phyloP scores from a whole-genome alignment of 2,329 filamentous ascomycete species.

The Blastomyces emzantsi region DNA sequence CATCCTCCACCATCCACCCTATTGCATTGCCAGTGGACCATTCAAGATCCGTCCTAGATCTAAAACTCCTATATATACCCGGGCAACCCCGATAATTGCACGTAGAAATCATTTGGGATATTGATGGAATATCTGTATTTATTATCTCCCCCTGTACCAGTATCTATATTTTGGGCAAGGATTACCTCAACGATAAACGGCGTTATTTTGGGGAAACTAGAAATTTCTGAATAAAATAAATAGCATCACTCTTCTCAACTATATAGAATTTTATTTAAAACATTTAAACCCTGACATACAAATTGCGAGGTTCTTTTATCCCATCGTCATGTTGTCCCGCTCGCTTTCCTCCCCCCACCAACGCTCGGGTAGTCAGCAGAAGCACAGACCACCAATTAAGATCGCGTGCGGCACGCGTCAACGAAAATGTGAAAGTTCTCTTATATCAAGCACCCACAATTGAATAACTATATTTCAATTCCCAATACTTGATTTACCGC shows the following conservation, averaged over 20 bases:
- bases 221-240: conserved; percentile 13
- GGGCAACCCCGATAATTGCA: neutral
- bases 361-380: conserved; percentile 5
- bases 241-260: conserved; percentile 5
- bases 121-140: neutral
- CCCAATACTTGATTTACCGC: neutral
- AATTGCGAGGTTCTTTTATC: neutral
- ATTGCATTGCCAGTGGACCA: neutral
- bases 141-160: neutral
- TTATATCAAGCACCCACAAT: neutral
- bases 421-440: neutral
- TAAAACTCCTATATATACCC: neutral
- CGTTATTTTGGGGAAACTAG: neutral
- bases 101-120: neutral
- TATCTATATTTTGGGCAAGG: neutral
- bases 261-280: neutral
- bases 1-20: neutral
- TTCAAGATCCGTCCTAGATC: neutral
- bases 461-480: neutral
- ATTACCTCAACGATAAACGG: neutral
- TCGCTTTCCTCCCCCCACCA: neutral
- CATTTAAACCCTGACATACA: neutral
- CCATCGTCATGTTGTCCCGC: neutral
- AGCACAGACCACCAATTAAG: conserved; percentile 34
- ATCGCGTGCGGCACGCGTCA: conserved; percentile 32